Evolutionary conservation across 805 yeast species (phyloP).

Genomic region (Candida coleopterorum): DNA sequence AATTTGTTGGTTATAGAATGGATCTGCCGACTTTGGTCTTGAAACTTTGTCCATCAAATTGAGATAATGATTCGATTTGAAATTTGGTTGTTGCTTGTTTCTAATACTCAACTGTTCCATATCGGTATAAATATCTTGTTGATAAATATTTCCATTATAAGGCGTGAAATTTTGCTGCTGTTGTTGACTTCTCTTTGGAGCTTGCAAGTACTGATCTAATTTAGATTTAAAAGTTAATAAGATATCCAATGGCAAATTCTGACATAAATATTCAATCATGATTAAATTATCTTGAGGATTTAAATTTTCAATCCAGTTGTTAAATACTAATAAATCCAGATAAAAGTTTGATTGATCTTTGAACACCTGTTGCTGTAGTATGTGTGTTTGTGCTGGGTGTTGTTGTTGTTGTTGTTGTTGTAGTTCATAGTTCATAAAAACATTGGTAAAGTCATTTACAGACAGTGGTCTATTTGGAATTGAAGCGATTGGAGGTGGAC

Average conservation of each 20-base stretch:
- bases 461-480: conserved; percentile 39
- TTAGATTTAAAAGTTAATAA: conserved; percentile 45
- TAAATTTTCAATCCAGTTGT: conserved; percentile 48
- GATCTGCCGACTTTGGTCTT: conserved; percentile 47
- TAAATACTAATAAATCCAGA: conserved; percentile 46
- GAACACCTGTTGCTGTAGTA: conserved; percentile 16
- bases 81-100: conserved; percentile 3
- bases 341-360: conserved; percentile 30
- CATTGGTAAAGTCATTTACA: conserved; percentile 34
- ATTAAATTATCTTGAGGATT: conserved; percentile 48
- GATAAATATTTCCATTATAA: conserved; percentile 4
- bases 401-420: conserved; percentile 9
- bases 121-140: conserved; percentile 13
- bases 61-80: conserved; percentile 6
- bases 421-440: conserved; percentile 10
- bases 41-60: conserved; percentile 12
- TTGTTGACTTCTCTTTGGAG: conserved; percentile 8
- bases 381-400: conserved; percentile 7
- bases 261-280: conserved; percentile 51
- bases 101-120: conserved; percentile 12
- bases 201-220: conserved; percentile 35
- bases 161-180: conserved; percentile 1
- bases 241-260: conserved; percentile 48
- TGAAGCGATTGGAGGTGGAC: conserved; percentile 21
- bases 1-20: conserved; percentile 21